phyloP scores from a whole-genome alignment of 495 filamentous ascomycete species.

The Tuber aestivum region DNA sequence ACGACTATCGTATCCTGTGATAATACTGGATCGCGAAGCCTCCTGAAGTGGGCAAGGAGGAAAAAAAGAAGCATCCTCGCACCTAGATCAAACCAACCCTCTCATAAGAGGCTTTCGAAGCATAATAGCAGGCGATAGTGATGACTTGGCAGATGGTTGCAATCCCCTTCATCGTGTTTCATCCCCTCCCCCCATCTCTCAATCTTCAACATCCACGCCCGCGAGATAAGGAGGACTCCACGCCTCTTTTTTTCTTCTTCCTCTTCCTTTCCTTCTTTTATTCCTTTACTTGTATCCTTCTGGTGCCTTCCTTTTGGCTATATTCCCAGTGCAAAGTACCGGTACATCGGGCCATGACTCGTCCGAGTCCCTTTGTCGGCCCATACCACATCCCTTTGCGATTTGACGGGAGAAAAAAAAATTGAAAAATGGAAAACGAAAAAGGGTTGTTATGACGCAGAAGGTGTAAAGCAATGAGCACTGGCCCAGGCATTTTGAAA shows the following conservation, averaged over 20 bases:
- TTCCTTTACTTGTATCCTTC: no score
- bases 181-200: neutral
- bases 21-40: neutral
- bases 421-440: neutral
- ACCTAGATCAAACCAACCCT: neutral
- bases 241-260: neutral
- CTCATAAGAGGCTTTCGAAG: neutral
- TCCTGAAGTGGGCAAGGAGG: neutral
- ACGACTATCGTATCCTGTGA: neutral
- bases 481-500: neutral
- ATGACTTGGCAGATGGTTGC: neutral
- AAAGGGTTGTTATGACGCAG: neutral
- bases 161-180: neutral
- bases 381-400: neutral
- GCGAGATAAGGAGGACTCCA: neutral
- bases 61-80: neutral
- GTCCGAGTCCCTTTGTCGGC: neutral
- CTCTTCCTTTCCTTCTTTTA: no score
- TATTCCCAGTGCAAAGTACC: neutral
- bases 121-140: neutral
- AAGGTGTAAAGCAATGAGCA: neutral
- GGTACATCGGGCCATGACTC: neutral
- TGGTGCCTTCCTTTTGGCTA: neutral
- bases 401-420: neutral
- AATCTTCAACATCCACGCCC: neutral